Evolutionary conservation across 1,284 basidiomycete genomes (phyloP).

Genomic region (Boletus nobilissimus): DNA sequence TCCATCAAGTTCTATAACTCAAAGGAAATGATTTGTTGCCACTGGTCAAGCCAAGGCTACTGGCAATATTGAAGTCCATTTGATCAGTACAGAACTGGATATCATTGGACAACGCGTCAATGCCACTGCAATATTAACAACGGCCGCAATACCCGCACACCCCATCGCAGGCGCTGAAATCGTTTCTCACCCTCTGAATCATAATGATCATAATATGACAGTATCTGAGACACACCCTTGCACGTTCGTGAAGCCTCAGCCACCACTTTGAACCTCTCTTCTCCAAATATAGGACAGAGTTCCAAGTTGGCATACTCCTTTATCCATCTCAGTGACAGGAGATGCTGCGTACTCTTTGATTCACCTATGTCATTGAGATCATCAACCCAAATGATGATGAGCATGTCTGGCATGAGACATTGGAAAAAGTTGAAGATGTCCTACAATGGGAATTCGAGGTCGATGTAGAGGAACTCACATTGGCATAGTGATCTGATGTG

Average conservation of each 20-base stretch:
- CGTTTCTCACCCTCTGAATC: conserved; percentile 3
- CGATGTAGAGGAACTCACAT: conserved; percentile 15
- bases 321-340: conserved; percentile 10
- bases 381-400: conserved; percentile 18
- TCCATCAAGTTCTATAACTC: no score
- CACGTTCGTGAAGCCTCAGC: background rate
- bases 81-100: no score
- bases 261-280: conserved; percentile 8
- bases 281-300: conserved; percentile 2
- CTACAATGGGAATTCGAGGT: conserved; percentile 7
- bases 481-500: background rate
- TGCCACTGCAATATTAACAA: conserved; percentile 4
- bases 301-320: conserved; percentile 8
- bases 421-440: conserved; percentile 24
- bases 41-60: no score
- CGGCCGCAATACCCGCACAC: conserved; percentile 19
- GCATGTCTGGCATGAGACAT: conserved; percentile 22
- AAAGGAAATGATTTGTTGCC: no score
- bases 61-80: no score
- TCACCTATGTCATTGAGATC: conserved; percentile 4
- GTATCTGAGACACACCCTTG: background rate
- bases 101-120: no score
- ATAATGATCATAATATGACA: background rate
- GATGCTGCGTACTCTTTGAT: conserved; percentile 10
- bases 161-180: conserved; percentile 23